Percentiles rank a stretch among this genome's conserved stretches.
phyloP scores from a whole-genome alignment of 2,329 filamentous ascomycete genomes.

The Alternaria infectoria region DNA sequence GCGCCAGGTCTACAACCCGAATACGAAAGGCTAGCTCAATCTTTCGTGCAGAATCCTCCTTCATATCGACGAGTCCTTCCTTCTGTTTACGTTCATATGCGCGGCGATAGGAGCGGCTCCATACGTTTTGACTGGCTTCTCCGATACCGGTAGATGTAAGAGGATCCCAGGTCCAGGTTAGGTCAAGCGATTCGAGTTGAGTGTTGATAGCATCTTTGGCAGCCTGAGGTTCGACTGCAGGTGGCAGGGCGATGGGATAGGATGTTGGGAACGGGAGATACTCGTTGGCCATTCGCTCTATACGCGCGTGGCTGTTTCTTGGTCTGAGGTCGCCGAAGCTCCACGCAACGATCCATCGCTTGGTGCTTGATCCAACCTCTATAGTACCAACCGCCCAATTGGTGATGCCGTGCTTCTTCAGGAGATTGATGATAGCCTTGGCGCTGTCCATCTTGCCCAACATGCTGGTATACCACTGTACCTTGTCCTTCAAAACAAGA shows the following conservation, averaged over 20 bases:
- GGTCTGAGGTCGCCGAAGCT: slow-evolving; percentile 76
- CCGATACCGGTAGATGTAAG: slow-evolving; percentile 64
- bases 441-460: slow-evolving; percentile 79
- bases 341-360: slow-evolving; percentile 89
- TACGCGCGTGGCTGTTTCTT: slow-evolving; percentile 47
- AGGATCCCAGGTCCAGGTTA: slow-evolving; percentile 70
- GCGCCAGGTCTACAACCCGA: slow-evolving; percentile 40
- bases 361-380: slow-evolving; percentile 75
- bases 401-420: slow-evolving; percentile 62
- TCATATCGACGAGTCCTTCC: slow-evolving; percentile 28
- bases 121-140: slow-evolving; percentile 73
- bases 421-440: slow-evolving; percentile 64
- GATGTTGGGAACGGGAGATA: slow-evolving; percentile 61
- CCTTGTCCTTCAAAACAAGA: slow-evolving; percentile 61
- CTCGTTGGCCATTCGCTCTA: slow-evolving; percentile 55
- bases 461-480: slow-evolving; percentile 93
- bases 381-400: slow-evolving; percentile 88
- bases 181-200: slow-evolving; percentile 62
- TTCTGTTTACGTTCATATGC: slow-evolving; percentile 53
- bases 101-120: slow-evolving; percentile 76
- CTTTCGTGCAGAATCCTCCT: slow-evolving; percentile 28
- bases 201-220: slow-evolving; percentile 51
- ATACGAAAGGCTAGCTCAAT: slow-evolving; percentile 53
- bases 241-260: slow-evolving; percentile 52
- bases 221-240: slow-evolving; percentile 32